Evolutionary conservation across 2,329 filamentous ascomycete species (phyloP), one percentile per base, ranked within the genome.

Genomic region (Colletotrichum sp.): DNA sequence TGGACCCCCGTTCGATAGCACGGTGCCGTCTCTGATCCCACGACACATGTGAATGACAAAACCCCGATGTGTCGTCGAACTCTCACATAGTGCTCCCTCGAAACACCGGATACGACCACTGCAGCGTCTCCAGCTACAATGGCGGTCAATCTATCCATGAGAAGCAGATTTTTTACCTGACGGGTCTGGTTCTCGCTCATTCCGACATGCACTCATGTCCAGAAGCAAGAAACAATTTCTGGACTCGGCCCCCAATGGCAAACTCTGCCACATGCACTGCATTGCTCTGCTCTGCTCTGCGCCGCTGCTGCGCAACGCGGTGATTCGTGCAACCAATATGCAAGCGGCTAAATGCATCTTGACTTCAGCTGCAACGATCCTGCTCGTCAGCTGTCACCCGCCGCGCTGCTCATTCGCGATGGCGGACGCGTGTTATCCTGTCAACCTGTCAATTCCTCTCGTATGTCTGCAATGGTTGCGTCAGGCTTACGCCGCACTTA

Each of bases 11-110:
- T 34, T 36, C 65, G 70, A 73, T 76, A 76, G 70, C 70, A 73
- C 49, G 32, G 32, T 73, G 44, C 28, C 64, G 64, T 69, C 57
- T 57, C 73, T 57, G 59, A 69, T 64, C 57, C 28, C 70, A 65
- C 70, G 73, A 76, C 73, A 76, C 73, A 76, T 73, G 70, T 69
- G 44, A 73, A 76, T 76, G 73, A 76, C 73, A 76, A 76, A 73
- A 34, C 21, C 30, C 73, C 32, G 36, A 34, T 52, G 68, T 52
- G 55, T n/a, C 21, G 9, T 70, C 26, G 12, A 63, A 62, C 68
- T 62, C 36, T 63, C 68, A 28, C 57, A 49, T 34, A 62, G 67
- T 49, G 18, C n/a, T 39, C 12, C 63, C 24, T 49, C 26, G n/a
- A n/a, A 8, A 28, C 63, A 18, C 24, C 36, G 24, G 36, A 32